phyloP scores from a whole-genome alignment of 129 eudicot species.

The Flaveria ramosissima region DNA sequence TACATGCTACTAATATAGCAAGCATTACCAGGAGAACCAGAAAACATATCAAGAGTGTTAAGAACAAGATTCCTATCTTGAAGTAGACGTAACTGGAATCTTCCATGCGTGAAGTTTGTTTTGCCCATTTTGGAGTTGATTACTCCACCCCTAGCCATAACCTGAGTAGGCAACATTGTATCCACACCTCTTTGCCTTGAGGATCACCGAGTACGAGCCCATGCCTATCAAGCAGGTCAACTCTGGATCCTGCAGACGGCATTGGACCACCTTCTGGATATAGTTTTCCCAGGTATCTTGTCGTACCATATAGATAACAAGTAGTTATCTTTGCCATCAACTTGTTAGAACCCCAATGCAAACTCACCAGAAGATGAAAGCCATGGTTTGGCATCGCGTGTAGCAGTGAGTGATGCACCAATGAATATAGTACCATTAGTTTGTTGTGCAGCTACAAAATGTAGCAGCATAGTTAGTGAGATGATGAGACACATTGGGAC shows the following conservation, averaged over 20 bases:
- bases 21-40: slow-evolving; percentile 6
- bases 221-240: slow-evolving; percentile 9
- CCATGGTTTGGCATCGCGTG: slow-evolving; percentile 34
- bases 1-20: slow-evolving; percentile 28
- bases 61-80: slow-evolving; percentile 45
- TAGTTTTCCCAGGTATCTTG: slow-evolving; percentile 37
- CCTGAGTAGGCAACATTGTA: slow-evolving; percentile 42
- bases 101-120: slow-evolving; percentile 36
- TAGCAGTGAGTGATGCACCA: slow-evolving; percentile 42
- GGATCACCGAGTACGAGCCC: slow-evolving; percentile 33
- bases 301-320: slow-evolving; percentile 43
- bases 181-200: slow-evolving; percentile 29
- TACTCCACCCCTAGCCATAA: slow-evolving; percentile 6
- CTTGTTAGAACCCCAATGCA: slow-evolving; percentile 52
- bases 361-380: slow-evolving; percentile 54
- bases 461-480: not conserved
- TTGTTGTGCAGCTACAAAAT: slow-evolving; percentile 31
- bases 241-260: slow-evolving; percentile 25
- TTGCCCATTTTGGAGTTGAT: slow-evolving; percentile 26
- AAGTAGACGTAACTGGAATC: slow-evolving; percentile 38
- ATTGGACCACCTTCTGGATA: slow-evolving; percentile 17
- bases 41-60: slow-evolving; percentile 16
- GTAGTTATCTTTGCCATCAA: slow-evolving; percentile 22
- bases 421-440: slow-evolving; percentile 14
- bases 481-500: no score